Conservation (phyloP, 1,284 basidiomycete genomes). For the Heterobasidion parviporum region DNA sequence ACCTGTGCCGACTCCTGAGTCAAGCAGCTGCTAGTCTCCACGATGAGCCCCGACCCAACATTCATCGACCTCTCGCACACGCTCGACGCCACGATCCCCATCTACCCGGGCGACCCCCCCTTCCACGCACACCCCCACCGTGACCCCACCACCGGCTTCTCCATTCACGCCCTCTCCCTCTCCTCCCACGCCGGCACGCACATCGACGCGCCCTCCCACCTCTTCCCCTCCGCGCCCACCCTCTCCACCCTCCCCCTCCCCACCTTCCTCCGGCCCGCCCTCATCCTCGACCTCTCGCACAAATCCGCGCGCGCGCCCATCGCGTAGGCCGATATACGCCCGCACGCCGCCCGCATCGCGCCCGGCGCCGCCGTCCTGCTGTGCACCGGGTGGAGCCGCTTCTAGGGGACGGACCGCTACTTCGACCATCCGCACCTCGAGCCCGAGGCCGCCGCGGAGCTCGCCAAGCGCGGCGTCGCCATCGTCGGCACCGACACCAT, state of each 20-base stretch:
- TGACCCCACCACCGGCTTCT: conserved; percentile 39
- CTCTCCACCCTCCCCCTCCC: conserved; percentile 48
- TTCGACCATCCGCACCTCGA: conserved; percentile 57
- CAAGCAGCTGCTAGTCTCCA: too few species aligned
- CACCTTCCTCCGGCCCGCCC: conserved; percentile 40
- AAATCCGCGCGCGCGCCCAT: conserved; percentile 37
- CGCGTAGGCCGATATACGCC: conserved; percentile 39
- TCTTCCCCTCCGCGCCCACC: conserved; percentile 41
- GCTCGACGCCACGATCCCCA: conserved; percentile 30
- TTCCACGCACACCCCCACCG: conserved; percentile 27
- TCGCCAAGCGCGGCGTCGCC: conserved; percentile 41
- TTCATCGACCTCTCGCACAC: conserved; percentile 48
- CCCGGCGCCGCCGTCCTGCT: conserved; percentile 20
- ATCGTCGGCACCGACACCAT: conserved; percentile 55
- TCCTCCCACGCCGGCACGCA: conserved; percentile 64
- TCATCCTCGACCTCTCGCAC: conserved; percentile 39
- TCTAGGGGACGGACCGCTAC: conserved; percentile 44
- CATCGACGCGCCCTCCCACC: conserved; percentile 68
- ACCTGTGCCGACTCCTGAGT: too few species aligned
- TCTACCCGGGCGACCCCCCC: conserved; percentile 50
- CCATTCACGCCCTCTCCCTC: conserved; percentile 38
- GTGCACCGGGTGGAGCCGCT: conserved; percentile 39
- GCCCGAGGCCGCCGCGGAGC: conserved; percentile 37
- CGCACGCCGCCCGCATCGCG: conserved; percentile 17
- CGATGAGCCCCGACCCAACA: background rate